These are phyloP conservation scores for Kodamaea hsintzibuensis DNA, from an alignment of 805 yeast species.

Conservation along the genomic window DNA sequence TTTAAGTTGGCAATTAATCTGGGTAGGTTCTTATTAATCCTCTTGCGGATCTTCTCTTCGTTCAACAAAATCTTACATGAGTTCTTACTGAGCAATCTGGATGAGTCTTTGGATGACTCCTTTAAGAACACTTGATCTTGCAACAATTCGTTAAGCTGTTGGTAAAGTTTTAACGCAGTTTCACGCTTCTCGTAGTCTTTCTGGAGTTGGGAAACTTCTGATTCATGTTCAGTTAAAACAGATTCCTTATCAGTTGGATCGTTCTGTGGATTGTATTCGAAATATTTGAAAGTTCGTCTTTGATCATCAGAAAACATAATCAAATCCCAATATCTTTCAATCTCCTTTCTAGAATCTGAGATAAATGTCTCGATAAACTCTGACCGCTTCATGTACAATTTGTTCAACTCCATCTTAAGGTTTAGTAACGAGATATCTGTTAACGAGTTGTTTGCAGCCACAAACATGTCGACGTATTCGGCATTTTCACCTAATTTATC, in stretches of 20 bases:
- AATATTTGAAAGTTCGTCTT: constrained; percentile 47
- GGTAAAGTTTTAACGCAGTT: constrained; percentile 57
- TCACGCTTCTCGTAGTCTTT: constrained; percentile 49
- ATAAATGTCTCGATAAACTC: constrained; percentile 70
- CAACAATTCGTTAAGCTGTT: constrained; percentile 54
- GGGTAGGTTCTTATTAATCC: constrained; percentile 69
- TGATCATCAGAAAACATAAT: constrained; percentile 60
- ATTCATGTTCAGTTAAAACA: constrained; percentile 62
- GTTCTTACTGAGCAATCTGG: constrained; percentile 71
- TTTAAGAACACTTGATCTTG: constrained; percentile 63
- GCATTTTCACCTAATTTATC: constrained; percentile 51
- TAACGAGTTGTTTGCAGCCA: constrained; percentile 47
- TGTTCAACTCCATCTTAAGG: constrained; percentile 54
- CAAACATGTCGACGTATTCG: constrained; percentile 42
- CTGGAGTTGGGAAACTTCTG: constrained; percentile 55
- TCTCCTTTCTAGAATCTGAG: constrained; percentile 56
- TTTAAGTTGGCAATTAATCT: constrained; percentile 54
- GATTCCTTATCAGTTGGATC: constrained; percentile 55
- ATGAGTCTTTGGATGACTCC: constrained; percentile 75
- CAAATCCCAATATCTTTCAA: constrained; percentile 61
- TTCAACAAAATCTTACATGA: constrained; percentile 75
- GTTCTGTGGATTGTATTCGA: constrained; percentile 28
- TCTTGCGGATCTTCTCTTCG: constrained; percentile 77
- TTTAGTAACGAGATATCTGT: constrained; percentile 48
- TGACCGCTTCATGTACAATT: constrained; percentile 61